Percentiles rank a stretch among this genome's conserved stretches.
Evolutionary conservation across 495 filamentous ascomycete species (phyloP).

Genomic region (Evernia prunastri): DNA sequence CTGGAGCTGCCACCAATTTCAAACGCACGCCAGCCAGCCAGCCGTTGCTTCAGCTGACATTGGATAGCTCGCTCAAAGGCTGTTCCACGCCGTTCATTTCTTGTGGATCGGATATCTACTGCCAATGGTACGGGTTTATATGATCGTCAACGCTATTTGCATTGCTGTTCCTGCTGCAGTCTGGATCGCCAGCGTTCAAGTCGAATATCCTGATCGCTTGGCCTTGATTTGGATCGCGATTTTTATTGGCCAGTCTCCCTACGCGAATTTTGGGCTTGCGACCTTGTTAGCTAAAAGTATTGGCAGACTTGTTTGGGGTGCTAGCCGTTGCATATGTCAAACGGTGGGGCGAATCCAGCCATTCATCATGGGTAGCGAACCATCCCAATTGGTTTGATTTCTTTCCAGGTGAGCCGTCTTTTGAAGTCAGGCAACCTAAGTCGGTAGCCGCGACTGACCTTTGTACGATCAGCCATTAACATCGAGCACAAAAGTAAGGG

Average conservation of each 20-base stretch:
- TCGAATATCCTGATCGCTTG: conserved; percentile 39
- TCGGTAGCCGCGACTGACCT: background rate
- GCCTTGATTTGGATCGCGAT: conserved; percentile 46
- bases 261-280: background rate
- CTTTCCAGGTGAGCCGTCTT: conserved; percentile 32
- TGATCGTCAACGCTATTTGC: conserved; percentile 40
- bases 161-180: conserved; percentile 38
- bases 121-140: conserved; percentile 48
- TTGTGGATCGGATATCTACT: conserved; percentile 38
- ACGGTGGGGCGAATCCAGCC: conserved; percentile 22
- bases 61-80: conserved; percentile 40
- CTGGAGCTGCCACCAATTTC: background rate
- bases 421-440: background rate
- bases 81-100: conserved; percentile 43
- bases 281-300: background rate
- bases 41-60: conserved; percentile 1
- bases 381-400: conserved; percentile 43
- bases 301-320: conserved; percentile 36
- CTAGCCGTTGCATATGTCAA: conserved; percentile 9
- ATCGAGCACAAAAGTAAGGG: conserved; percentile 48
- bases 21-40: background rate
- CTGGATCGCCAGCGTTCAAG: conserved; percentile 49
- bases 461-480: conserved; percentile 36
- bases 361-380: conserved; percentile 15
- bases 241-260: conserved; percentile 5